Base-by-base conservation (phyloP, 371 early-diverging fungal genomes). In the Gilbertella persicaria region DNA sequence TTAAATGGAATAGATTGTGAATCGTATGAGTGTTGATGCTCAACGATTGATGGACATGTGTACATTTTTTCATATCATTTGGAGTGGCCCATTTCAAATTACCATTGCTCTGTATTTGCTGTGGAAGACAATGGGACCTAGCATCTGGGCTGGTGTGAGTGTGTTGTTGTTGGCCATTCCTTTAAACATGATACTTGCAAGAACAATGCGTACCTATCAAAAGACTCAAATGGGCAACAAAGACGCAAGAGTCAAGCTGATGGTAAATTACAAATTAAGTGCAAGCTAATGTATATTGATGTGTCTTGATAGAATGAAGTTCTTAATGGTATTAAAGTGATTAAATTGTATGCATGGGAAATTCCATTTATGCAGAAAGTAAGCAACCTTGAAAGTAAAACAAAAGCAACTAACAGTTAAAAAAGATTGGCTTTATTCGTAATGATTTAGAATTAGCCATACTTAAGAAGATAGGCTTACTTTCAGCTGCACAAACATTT, bases 21-120 rank as follows among this genome's bases (percentile, higher is more conserved):
- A 92, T 52, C 77, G 77, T 43, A 90, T 91, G 92, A 84, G 86
- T 55, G 90, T 92, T 14, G 94, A 95, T 69, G 84, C 91, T 10
- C 85, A 88, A 45, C 75, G 80, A n/a, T 52, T 88, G 20, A 71
- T 75, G 42, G 85, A 85, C 40, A 60, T 86, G 29, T 73, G 73
- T 56, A 76, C 75, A 6, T 89, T 87, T 39, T 59, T 87, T 40
- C 89, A 90, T 52, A 75, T 88, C 23, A 47, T 50, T 20, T 91
- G 90, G 92, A 85, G 88, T 49, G 88, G 92, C 8, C 87, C 92
- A 3, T 84, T 93, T 62, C 94, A 95, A 68, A 90, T 93, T 42
- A 53, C 58, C 0, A 53, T 94, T 13, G 86, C 91, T 3, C 69
- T 95, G 28, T 78, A 75, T 42, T 78, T 93, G 50, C 74, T 95